Evolutionary conservation across 73 alveolate species (phyloP), one percentile per base, ranked within the genome.

Genomic region (Paramecium octaurelia): DNA sequence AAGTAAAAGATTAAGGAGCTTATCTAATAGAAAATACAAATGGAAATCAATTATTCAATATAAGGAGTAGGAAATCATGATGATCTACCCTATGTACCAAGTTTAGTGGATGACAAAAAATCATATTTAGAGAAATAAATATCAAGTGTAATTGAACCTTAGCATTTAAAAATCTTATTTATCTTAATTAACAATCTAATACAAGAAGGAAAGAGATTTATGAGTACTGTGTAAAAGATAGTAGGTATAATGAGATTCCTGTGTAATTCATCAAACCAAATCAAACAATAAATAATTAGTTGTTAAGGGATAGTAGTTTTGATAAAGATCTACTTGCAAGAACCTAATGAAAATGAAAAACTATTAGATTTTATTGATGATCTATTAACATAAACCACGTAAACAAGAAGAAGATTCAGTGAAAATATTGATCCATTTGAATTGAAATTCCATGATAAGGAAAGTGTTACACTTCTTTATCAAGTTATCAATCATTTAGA

Each of bases 341-440:
- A 80, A 16, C 70, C 91, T 2, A 42, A 48, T 12, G 75, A 80
- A 44, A 80, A 27, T 24, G 75, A 80, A 44, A 80, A 27, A 80
- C 24, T 80, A 48, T 80, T 80, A 80, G 70, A 80, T 24, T 80
- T 80, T 80, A 44, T 80, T 1, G 75, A 48, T 44, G 91, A 80
- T 43, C 29, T 80, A 3, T 46, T 80, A 40, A 20, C 46, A 23
- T 80, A 80, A 46, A 48, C 76, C 2, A 42, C 71, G 20, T 44
- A 80, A 44, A 38, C 34, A 2, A 44, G 16, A 80, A 80, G 91
- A 80, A 80, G 91, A 80, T 80, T 80, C 10, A 80, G 91, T 46
- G 91, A 80, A 80, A 44, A 80, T 42, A 48, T 80, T 44, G 57
- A 80, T 75, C 38, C 58, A 21, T 38, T 21, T 42, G 70, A 80